Percentiles rank a stretch among this genome's conserved stretches.
phyloP scores from a whole-genome alignment of 2,329 filamentous ascomycete genomes.

The Teratosphaeria nubilosa region DNA sequence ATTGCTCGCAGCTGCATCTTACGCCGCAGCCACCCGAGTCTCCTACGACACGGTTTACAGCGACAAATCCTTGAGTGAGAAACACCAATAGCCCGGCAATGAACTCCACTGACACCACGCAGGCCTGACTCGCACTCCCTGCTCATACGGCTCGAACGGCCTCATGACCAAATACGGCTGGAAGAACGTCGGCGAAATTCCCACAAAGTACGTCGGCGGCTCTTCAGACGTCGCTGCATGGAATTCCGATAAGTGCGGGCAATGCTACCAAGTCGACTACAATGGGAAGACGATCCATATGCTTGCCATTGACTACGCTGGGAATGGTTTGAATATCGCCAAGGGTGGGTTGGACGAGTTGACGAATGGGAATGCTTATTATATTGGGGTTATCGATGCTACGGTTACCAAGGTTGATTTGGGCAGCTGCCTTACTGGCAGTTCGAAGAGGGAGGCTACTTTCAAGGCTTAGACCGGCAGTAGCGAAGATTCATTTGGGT shows the following conservation, averaged over 20 bases:
- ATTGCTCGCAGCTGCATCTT: background rate
- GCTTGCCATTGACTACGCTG: slow-evolving; percentile 38
- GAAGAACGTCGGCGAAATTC: slow-evolving; percentile 37
- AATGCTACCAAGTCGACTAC: slow-evolving; percentile 41
- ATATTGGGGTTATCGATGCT: background rate
- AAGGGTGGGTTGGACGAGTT: background rate
- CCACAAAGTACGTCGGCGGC: slow-evolving; percentile 40
- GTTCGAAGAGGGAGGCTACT: background rate
- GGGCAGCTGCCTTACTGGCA: background rate
- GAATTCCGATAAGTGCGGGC: slow-evolving; percentile 40
- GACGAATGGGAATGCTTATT: background rate
- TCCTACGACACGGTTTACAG: background rate
- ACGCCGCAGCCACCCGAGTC: background rate
- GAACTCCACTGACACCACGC: background rate
- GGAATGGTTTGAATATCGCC: slow-evolving; percentile 35
- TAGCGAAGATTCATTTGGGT: background rate
- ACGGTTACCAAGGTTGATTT: background rate
- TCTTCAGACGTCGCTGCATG: slow-evolving; percentile 35
- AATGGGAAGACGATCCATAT: slow-evolving; percentile 37
- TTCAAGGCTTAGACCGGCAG: background rate
- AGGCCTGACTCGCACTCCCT: background rate
- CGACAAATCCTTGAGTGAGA: background rate
- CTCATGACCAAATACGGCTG: slow-evolving; percentile 37
- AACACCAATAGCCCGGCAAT: background rate
- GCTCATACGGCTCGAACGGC: background rate